A percentile compares a stretch with the other conserved stretches of the same genome.
phyloP scores from a whole-genome alignment of 441 rosid species.

The Dalechampia spathulata region DNA sequence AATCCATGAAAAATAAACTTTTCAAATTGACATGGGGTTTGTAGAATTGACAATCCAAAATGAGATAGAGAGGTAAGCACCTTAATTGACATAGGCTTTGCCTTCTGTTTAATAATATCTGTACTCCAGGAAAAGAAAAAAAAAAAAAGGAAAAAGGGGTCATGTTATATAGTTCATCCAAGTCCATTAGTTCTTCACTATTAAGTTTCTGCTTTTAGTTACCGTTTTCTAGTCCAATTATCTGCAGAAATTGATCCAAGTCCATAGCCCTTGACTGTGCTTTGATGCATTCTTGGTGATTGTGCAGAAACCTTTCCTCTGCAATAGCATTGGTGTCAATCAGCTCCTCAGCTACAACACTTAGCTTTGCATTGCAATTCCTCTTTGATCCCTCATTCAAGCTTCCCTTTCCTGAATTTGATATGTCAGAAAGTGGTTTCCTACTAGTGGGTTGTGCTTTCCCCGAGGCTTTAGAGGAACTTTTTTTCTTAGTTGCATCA shows the following conservation, averaged over 20 bases:
- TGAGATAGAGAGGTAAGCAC: constrained; percentile 14
- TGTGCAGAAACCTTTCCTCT: constrained; percentile 44
- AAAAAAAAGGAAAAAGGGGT: too few relatives aligned
- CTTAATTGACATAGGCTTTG: constrained; percentile 11
- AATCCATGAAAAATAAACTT: background rate
- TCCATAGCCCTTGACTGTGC: constrained; percentile 29
- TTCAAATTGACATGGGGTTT: too few relatives aligned
- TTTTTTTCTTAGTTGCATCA: constrained; percentile 28
- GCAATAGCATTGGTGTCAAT: constrained; percentile 19
- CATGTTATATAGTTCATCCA: too few relatives aligned
- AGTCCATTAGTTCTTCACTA: background rate
- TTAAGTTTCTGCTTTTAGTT: constrained; percentile 2
- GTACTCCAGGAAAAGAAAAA: background rate
- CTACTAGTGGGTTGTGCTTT: constrained; percentile 25
- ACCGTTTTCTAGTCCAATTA: constrained; percentile 37
- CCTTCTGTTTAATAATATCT: constrained; percentile 25
- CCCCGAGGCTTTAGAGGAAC: constrained; percentile 20
- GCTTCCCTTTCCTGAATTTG: constrained; percentile 37
- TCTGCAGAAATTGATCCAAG: constrained; percentile 27
- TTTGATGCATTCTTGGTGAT: constrained; percentile 49
- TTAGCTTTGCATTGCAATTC: constrained; percentile 18
- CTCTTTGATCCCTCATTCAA: constrained; percentile 31
- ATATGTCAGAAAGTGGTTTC: constrained; percentile 53
- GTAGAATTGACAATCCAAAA: too few relatives aligned
- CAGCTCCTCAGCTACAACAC: constrained; percentile 25